Evolutionary conservation across 1,139 yeast species (phyloP), one percentile per base, ranked within the genome.

Genomic region (Hemisphaericaspora xylofermentans): DNA sequence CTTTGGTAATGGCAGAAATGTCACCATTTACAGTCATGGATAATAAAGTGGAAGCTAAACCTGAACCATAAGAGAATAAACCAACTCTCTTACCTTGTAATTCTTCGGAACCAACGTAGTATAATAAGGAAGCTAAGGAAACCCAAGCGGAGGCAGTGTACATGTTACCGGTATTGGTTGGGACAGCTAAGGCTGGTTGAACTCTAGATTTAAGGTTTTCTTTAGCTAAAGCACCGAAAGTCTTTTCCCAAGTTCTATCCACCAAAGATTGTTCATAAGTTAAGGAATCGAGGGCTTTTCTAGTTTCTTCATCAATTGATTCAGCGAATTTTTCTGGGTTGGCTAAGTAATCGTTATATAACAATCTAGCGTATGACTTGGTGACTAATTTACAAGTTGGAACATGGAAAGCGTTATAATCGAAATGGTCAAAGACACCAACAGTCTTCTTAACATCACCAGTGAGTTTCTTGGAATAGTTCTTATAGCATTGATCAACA

Each of bases 121-220:
- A 81, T 55, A 94, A 73, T 49, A 88, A 71, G 13, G 98, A 91
- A 27, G 93, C 78, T 48, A 94, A 76, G 8, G 96, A 80, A 35
- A 95, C 84, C 80, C 88, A 94, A 41, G 89, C 82, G 33, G 96
- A 88, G 49, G 94, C 98, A 37, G 98, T 88, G 78, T 94, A 94
- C 91, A 91, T 87, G 78, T 94, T 94, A 70, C 99, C 99, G 49
- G 96, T 89, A 71, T 93, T 91, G 53, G 98, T 93, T 58, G 98
- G 94, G 36, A 91, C 91, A 53, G 71, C 74, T 64, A 93, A 74
- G 25, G 96, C 82, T 26, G 96, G 95, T 40, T 74, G 75, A 43
- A 94, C 89, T 64, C 91, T 80, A 59, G 75, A 76, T 51, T 79
- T 78, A 48, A 83, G 74, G 51, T 74, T 69, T 48, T 78, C 83